phyloP scores from a whole-genome alignment of 78 protist species.

The Pigoraptor vietnamica region DNA sequence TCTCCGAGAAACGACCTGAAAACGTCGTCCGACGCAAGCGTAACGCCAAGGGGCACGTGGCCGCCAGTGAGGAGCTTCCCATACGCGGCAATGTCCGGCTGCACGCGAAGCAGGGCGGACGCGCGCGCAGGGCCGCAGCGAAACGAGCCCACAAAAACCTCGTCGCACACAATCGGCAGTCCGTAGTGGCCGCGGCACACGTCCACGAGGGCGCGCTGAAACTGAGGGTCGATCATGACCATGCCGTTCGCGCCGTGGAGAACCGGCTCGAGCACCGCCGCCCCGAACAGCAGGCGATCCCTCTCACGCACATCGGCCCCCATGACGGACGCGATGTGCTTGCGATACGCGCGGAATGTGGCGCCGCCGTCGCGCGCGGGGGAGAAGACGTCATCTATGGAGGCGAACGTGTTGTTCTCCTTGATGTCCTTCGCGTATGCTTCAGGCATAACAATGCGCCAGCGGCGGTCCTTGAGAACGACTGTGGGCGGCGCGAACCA shows the following conservation, averaged over 20 bases:
- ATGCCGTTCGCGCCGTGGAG: conserved; percentile 43
- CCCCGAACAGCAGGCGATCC: not conserved
- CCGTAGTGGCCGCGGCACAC: not conserved
- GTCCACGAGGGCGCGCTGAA: conserved; percentile 25
- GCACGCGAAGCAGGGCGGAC: not conserved
- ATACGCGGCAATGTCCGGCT: conserved; percentile 37
- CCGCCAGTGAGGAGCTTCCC: conserved; percentile 48
- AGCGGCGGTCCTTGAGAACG: not conserved
- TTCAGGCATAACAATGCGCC: not conserved
- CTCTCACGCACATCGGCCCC: too few species aligned
- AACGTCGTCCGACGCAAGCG: conserved; percentile 31
- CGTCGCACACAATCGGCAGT: conserved; percentile 44
- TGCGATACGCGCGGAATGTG: too few species aligned
- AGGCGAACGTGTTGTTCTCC: too few species aligned
- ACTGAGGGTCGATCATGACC: conserved; percentile 35
- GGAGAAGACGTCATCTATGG: too few species aligned
- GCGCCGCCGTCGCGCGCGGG: too few species aligned
- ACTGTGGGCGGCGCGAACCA: not conserved
- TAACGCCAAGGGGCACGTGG: conserved; percentile 22
- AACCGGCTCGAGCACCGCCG: not conserved
- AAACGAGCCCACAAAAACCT: conserved; percentile 37
- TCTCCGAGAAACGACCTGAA: conserved; percentile 13
- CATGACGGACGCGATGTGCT: too few species aligned
- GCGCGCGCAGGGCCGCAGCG: conserved; percentile 16
- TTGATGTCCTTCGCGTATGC: too few species aligned